A percentile compares a stretch with the other conserved stretches of the same genome.
Evolutionary conservation across 108 stramenopile species (phyloP).

Genomic region (Nitzschia putrida): DNA sequence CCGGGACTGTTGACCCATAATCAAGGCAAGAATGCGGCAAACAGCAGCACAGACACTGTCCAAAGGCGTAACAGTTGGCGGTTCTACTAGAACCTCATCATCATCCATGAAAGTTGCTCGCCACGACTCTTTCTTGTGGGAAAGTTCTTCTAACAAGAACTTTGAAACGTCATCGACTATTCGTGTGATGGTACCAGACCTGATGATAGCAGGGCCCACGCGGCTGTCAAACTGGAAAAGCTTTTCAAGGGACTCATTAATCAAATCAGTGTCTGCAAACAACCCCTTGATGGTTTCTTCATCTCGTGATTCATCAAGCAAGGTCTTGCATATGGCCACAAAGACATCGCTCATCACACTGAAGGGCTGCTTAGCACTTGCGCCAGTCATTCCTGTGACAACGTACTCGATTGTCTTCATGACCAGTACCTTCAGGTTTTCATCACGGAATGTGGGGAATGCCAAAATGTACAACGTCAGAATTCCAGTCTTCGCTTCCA

Average conservation of each 20-base stretch:
- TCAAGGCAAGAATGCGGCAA: slow-evolving; percentile 41
- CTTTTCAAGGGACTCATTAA: slow-evolving; percentile 85
- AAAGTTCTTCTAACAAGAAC: slow-evolving; percentile 42
- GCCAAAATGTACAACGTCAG: slow-evolving; percentile 82
- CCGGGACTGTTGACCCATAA: slow-evolving; percentile 35
- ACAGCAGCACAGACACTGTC: slow-evolving; percentile 47
- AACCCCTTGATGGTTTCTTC: slow-evolving; percentile 36
- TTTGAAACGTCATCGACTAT: slow-evolving; percentile 65
- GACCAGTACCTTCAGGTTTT: slow-evolving; percentile 85
- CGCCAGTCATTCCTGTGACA: slow-evolving; percentile 75
- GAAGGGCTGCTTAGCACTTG: slow-evolving; percentile 73
- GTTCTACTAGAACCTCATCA: slow-evolving; percentile 30
- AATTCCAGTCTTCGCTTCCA: slow-evolving; percentile 80
- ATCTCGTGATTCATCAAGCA: slow-evolving; percentile 46
- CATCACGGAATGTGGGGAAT: slow-evolving; percentile 82
- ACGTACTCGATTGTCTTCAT: slow-evolving; percentile 93
- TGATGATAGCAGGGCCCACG: slow-evolving; percentile 69
- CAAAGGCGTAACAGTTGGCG: slow-evolving; percentile 39
- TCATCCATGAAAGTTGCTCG: slow-evolving; percentile 23
- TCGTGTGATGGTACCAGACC: slow-evolving; percentile 62
- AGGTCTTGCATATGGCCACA: slow-evolving; percentile 69
- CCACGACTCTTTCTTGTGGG: slow-evolving; percentile 26
- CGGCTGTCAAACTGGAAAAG: slow-evolving; percentile 86
- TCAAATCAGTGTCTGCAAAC: slow-evolving; percentile 71
- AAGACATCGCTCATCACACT: slow-evolving; percentile 80